Evolutionary conservation across 352 stramenopile species (phyloP).

Genomic region (Globisporangium emineosum): DNA sequence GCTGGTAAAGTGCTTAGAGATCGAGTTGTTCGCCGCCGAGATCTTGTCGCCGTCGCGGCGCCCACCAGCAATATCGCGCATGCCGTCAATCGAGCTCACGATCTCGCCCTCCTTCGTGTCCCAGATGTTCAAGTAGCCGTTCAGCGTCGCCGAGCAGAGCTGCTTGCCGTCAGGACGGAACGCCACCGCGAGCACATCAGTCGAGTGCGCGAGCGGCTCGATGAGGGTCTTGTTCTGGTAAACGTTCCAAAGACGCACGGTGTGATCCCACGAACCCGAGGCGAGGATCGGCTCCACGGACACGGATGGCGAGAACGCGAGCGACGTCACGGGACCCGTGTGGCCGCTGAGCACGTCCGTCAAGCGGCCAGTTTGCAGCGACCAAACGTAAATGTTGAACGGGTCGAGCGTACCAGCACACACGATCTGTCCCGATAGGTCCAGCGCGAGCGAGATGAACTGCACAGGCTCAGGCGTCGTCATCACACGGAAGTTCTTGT

Average conservation of each 20-base stretch:
- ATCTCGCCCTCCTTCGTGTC: slow-evolving; percentile 95
- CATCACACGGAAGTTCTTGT: slow-evolving; percentile 98
- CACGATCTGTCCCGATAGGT: slow-evolving; percentile 96
- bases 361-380: slow-evolving; percentile 94
- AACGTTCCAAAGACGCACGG: slow-evolving; percentile 98
- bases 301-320: slow-evolving; percentile 90
- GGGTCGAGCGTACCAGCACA: slow-evolving; percentile 94
- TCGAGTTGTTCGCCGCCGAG: slow-evolving; percentile 86
- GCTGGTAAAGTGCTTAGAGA: slow-evolving; percentile 98
- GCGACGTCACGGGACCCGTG: slow-evolving; percentile 93
- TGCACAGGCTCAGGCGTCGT: slow-evolving; percentile 96
- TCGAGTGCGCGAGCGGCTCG: slow-evolving; percentile 95
- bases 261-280: slow-evolving; percentile 98
- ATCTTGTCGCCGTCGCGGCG: slow-evolving; percentile 80
- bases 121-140: slow-evolving; percentile 97
- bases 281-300: slow-evolving; percentile 88
- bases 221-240: slow-evolving; percentile 95
- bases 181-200: slow-evolving; percentile 95
- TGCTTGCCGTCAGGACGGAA: slow-evolving; percentile 97
- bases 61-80: slow-evolving; percentile 95
- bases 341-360: slow-evolving; percentile 98
- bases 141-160: slow-evolving; percentile 94
- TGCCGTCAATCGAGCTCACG: slow-evolving; percentile 95
- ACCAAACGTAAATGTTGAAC: slow-evolving; percentile 99
- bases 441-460: slow-evolving; percentile 97